Evolutionary conservation across 177 flowering plant genomes (phyloP).

Genomic region (Telopea speciosissima): DNA sequence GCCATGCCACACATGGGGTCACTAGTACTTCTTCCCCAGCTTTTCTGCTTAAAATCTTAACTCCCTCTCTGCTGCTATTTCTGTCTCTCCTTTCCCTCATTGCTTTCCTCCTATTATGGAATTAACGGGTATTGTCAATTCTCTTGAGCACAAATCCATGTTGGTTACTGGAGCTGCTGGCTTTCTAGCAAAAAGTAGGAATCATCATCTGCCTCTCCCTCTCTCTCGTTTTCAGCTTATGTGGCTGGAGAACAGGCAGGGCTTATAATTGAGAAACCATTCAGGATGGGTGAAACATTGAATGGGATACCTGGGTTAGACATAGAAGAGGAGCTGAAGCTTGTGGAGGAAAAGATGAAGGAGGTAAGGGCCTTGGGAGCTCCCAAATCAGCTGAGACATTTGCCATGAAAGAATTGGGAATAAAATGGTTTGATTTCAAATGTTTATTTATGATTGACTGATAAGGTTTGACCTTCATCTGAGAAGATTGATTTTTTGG

Average conservation of each 20-base stretch:
- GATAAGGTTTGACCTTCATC: too few species aligned
- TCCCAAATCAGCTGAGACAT: conserved; percentile 24
- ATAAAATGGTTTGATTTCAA: conserved; percentile 39
- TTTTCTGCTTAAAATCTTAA: not conserved
- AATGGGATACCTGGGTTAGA: conserved; percentile 48
- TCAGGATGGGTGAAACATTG: conserved; percentile 51
- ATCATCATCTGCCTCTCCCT: not conserved
- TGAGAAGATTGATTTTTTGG: too few species aligned
- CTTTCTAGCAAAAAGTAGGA: conserved; percentile 21
- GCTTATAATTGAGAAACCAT: conserved; percentile 42
- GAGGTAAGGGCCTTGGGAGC: conserved; percentile 35
- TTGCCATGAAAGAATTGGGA: conserved; percentile 68
- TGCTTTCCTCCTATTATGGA: conserved; percentile 13
- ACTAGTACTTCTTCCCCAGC: not conserved
- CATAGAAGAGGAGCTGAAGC: conserved; percentile 44
- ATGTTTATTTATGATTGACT: too few species aligned
- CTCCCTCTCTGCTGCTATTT: not conserved
- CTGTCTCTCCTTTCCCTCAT: not conserved
- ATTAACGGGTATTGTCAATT: conserved; percentile 10
- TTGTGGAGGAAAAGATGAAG: conserved; percentile 33
- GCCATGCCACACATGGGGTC: too few species aligned
- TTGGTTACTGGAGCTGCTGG: conserved; percentile 26
- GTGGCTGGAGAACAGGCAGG: conserved; percentile 65
- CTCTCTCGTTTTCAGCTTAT: conserved; percentile 33
- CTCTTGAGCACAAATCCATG: conserved; percentile 21